These are phyloP conservation scores for Elsinoe arachidis DNA, from an alignment of 2,329 filamentous ascomycete genomes.

Conservation along the genomic window DNA sequence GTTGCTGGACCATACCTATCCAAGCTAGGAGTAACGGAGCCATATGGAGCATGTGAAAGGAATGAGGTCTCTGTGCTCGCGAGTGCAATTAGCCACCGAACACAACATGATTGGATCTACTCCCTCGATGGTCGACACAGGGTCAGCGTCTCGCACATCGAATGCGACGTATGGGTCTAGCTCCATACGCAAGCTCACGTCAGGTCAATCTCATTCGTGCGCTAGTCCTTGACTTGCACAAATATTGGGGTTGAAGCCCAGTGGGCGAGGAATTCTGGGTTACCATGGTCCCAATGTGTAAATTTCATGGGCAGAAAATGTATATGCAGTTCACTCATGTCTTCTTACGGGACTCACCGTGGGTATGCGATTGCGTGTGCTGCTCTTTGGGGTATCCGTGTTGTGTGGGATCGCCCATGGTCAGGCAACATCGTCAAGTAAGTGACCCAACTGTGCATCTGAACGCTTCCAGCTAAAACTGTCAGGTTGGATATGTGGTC, in stretches of 20 bases:
- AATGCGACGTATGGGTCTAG: too few relatives aligned
- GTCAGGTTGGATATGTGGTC: neutral
- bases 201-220: too few relatives aligned
- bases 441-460: neutral
- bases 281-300: neutral
- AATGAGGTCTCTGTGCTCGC: too few relatives aligned
- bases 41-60: too few relatives aligned
- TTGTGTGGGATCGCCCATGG: neutral
- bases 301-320: neutral
- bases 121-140: too few relatives aligned
- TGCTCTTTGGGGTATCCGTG: neutral
- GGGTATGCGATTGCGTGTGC: neutral
- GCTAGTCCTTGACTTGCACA: neutral
- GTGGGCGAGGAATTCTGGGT: neutral
- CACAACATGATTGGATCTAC: too few relatives aligned
- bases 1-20: neutral
- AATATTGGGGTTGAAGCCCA: neutral
- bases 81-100: too few relatives aligned
- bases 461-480: neutral
- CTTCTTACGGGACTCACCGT: neutral
- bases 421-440: neutral
- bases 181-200: too few relatives aligned
- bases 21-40: neutral
- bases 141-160: too few relatives aligned
- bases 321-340: too few relatives aligned